Evolutionary conservation across 106 monocot genomes (phyloP).

Genomic region (Acorus calamus): DNA sequence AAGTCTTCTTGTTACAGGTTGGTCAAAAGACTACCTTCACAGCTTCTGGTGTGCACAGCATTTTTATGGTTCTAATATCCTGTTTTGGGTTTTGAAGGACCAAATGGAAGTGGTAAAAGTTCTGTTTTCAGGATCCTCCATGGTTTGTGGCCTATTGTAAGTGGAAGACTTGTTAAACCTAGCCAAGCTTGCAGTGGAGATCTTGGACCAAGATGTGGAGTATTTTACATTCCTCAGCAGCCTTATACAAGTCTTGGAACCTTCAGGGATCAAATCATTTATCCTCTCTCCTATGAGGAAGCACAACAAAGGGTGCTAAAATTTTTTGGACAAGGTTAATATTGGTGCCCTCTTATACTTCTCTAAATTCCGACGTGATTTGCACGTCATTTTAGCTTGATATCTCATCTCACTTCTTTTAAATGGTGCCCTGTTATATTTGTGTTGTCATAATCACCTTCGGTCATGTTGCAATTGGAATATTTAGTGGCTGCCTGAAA

Average conservation of each 20-base stretch:
- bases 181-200: constrained; percentile 21
- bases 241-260: constrained; percentile 96
- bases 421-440: no score
- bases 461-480: no score
- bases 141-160: constrained; percentile 78
- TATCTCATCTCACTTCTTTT: no score
- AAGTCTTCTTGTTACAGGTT: constrained; percentile 93
- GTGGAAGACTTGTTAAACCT: constrained; percentile 62
- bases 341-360: no score
- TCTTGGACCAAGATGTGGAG: constrained; percentile 17
- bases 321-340: constrained; percentile 1
- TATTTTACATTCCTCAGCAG: constrained; percentile 79
- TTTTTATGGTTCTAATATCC: background rate
- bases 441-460: no score
- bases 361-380: no score
- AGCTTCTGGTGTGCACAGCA: no score
- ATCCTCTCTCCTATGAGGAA: constrained; percentile 86
- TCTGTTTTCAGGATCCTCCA: constrained; percentile 88
- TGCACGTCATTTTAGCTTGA: no score
- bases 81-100: constrained; percentile 43
- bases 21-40: background rate
- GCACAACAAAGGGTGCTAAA: constrained; percentile 48
- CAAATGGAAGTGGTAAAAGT: constrained; percentile 99
- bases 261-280: constrained; percentile 96
- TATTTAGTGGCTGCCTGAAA: no score